A percentile compares a stretch with the other conserved stretches of the same genome.
phyloP scores from a whole-genome alignment of 768 basidiomycete genomes.

The Kondoa subrosea region DNA sequence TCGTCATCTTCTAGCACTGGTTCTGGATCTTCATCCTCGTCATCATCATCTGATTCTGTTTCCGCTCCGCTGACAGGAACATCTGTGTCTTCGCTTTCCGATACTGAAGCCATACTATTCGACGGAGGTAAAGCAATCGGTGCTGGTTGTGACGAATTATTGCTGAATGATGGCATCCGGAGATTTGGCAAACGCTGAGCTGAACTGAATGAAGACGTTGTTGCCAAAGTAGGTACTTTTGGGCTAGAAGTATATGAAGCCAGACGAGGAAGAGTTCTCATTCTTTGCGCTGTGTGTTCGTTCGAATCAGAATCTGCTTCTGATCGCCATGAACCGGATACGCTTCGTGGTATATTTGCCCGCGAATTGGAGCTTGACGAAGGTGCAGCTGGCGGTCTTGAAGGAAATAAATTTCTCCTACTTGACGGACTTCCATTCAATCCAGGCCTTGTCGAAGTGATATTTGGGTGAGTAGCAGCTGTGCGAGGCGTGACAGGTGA shows the following conservation, averaged over 20 bases:
- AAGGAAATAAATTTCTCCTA: not conserved
- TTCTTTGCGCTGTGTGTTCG: not conserved
- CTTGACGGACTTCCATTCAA: not conserved
- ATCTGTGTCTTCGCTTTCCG: not conserved
- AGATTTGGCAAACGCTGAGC: not conserved
- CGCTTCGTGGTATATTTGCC: not conserved
- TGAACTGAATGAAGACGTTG: not conserved
- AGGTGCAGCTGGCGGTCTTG: slow-evolving; percentile 1
- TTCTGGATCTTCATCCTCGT: not conserved
- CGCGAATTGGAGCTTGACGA: not conserved
- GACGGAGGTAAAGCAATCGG: not conserved
- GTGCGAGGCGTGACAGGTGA: not conserved
- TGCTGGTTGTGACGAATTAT: not conserved
- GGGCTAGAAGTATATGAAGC: not conserved
- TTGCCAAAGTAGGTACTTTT: not conserved
- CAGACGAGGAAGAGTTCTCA: slow-evolving; percentile 2
- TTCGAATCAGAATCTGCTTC: not conserved
- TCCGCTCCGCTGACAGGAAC: not conserved
- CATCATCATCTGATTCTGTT: slow-evolving; percentile 2
- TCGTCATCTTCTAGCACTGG: not conserved
- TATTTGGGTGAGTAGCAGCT: not conserved
- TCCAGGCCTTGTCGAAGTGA: not conserved
- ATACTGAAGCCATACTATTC: not conserved
- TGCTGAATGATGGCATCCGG: not conserved
- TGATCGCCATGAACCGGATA: slow-evolving; percentile 3